Base-by-base conservation (phyloP, 129 eudicot species). In the Flaveria linearis region DNA sequence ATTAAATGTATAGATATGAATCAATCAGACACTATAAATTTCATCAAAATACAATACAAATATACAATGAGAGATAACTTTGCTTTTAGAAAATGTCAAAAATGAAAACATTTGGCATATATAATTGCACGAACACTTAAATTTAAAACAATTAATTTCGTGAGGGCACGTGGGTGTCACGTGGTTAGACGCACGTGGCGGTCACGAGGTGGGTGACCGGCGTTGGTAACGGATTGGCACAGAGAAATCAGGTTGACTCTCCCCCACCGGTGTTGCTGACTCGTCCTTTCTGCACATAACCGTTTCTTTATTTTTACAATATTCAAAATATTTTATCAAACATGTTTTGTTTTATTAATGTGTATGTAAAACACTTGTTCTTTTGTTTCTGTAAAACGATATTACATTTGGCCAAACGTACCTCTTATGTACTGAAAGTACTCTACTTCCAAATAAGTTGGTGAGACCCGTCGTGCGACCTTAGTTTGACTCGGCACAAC, bases 101-200 rank as follows among this genome's bases (percentile, higher is more conserved):
- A 20, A 20, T 20, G 22, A 20, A 74, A 61, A 74, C 17, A 8
- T 13, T 43, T 5, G 15, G 46, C 47, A 23, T 11, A 56, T 7
- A 10, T 11, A 56, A 18, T 18, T 20, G 7, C 61, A 56, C 53
- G 53, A 11, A 49, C 28, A 56, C 4, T 3, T 20, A 9, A 11
- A 49, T 4, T 18, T 18, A 1, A 2, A n/a, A 22, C 3, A 22
- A 23, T 9, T 57, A 9, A 23, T 7, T 52, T 53, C 28, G 68
- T 23, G 16, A 77, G 69, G 23, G 73, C 87, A 78, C 81, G 82
- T 81, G 79, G 73, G 75, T 62, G 61, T 75, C 88, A 87, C 83
- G 72, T 79, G 89, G 72, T 36, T 2, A 46, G 68, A 69, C 7
- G 46, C 85, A 72, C 83, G 85, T 81, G 81, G 51, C 76, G n/a